A percentile compares a stretch with the other conserved stretches of the same genome.
phyloP scores from a whole-genome alignment of 192 early-diverging fungal species.

The Coemansia sp. region DNA sequence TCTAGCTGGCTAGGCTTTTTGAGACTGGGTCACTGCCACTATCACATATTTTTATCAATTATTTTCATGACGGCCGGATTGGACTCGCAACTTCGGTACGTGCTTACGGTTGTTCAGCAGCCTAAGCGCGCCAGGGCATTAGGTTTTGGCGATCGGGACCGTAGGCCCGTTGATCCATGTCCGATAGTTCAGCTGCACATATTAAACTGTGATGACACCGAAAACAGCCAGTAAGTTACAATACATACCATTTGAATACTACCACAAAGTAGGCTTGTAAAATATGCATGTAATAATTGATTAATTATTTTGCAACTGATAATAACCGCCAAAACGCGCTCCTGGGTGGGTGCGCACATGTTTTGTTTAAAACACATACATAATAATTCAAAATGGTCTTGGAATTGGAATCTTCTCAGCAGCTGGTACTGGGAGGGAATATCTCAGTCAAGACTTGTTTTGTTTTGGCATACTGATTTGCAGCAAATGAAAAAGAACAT shows the following conservation, averaged over 20 bases:
- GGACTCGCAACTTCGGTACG: constrained; percentile 1
- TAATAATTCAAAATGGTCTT: background rate
- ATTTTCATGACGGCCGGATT: background rate
- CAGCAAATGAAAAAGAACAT: background rate
- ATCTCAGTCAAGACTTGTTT: too few relatives aligned
- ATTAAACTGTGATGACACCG: constrained; percentile 16
- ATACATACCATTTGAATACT: too few relatives aligned
- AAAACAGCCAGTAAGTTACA: constrained; percentile 39
- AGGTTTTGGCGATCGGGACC: constrained; percentile 16
- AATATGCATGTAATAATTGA: background rate
- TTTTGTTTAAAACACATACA: background rate
- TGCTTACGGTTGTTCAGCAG: constrained; percentile 38
- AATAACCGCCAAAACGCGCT: too few relatives aligned
- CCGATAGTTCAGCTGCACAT: constrained; percentile 31
- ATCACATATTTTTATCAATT: background rate
- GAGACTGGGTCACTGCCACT: too few relatives aligned
- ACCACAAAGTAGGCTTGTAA: too few relatives aligned
- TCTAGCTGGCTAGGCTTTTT: too few relatives aligned
- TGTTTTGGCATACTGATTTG: background rate
- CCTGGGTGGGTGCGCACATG: too few relatives aligned
- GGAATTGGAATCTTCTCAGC: too few relatives aligned
- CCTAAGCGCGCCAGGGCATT: constrained; percentile 20
- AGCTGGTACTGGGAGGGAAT: too few relatives aligned
- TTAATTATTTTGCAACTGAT: background rate
- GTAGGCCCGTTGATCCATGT: constrained; percentile 40